Conservation (phyloP, 495 filamentous ascomycete species). For the Neohortaea acidophila region DNA sequence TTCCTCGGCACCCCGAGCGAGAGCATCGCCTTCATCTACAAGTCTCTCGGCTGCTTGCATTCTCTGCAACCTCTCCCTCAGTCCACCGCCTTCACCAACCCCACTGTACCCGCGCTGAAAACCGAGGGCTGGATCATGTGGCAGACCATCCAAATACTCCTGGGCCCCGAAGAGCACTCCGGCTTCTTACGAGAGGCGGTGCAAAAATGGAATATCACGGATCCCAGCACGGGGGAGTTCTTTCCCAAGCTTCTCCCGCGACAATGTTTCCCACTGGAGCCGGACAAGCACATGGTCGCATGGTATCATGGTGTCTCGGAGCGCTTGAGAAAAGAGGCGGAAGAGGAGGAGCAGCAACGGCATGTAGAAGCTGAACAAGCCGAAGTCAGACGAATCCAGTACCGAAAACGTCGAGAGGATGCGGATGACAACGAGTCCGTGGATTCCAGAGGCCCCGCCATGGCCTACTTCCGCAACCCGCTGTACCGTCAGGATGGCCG, state of each 20-base stretch:
- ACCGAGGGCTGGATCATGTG: conserved; percentile 74
- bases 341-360: conserved; percentile 17
- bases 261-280: conserved; percentile 54
- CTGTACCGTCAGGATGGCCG: conserved; percentile 24
- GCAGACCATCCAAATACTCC: conserved; percentile 82
- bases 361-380: conserved; percentile 13
- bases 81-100: conserved; percentile 50
- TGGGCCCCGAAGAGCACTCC: conserved; percentile 78
- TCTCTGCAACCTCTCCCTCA: conserved; percentile 38
- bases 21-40: conserved; percentile 80
- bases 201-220: conserved; percentile 52
- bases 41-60: conserved; percentile 68
- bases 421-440: conserved; percentile 21
- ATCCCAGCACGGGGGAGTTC: conserved; percentile 51
- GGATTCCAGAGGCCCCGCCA: conserved; percentile 23
- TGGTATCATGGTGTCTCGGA: conserved; percentile 68
- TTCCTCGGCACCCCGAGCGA: conserved; percentile 63
- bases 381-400: conserved; percentile 14
- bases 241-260: conserved; percentile 69
- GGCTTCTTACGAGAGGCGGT: conserved; percentile 72
- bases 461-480: conserved; percentile 28
- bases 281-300: conserved; percentile 60
- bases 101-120: conserved; percentile 68
- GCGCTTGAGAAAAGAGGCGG: conserved; percentile 30
- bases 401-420: conserved; percentile 6